Conservation (phyloP, 768 basidiomycete species). For the Boletales sp. region DNA sequence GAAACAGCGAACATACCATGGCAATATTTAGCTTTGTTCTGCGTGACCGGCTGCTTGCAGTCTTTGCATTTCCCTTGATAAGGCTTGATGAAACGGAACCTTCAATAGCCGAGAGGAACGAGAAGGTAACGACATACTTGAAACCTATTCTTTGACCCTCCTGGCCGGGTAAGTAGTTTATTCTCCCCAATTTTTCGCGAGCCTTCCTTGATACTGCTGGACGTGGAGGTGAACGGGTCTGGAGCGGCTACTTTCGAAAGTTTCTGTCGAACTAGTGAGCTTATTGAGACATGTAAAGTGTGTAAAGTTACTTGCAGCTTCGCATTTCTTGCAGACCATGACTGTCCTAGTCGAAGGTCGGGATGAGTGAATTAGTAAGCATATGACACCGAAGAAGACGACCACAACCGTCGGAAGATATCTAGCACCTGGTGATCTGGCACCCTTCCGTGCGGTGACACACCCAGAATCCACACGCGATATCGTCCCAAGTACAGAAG, state of each 20-base stretch:
- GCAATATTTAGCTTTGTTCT: slow-evolving; percentile 87
- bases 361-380: slow-evolving; percentile 18
- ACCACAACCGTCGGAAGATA: too few species aligned
- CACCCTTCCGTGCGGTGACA: too few species aligned
- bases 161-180: slow-evolving; percentile 70
- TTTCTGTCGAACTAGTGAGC: slow-evolving; percentile 51
- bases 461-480: too few species aligned
- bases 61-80: slow-evolving; percentile 87
- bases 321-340: slow-evolving; percentile 91
- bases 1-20: slow-evolving; percentile 54
- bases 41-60: slow-evolving; percentile 78
- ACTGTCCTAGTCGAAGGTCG: slow-evolving; percentile 2
- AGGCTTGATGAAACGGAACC: slow-evolving; percentile 46
- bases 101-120: slow-evolving; percentile 3
- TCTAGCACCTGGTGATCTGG: background rate
- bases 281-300: slow-evolving; percentile 1
- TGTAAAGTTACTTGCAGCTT: slow-evolving; percentile 46
- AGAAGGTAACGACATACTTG: slow-evolving; percentile 47
- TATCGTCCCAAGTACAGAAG: too few species aligned
- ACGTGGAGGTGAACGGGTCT: slow-evolving; percentile 78
- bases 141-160: slow-evolving; percentile 72
- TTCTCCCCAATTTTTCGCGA: slow-evolving; percentile 82
- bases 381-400: background rate
- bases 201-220: slow-evolving; percentile 73
- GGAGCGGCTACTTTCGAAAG: slow-evolving; percentile 87